Evolutionary conservation across 768 basidiomycete species (phyloP).

Genomic region (Amanita fuliginea): DNA sequence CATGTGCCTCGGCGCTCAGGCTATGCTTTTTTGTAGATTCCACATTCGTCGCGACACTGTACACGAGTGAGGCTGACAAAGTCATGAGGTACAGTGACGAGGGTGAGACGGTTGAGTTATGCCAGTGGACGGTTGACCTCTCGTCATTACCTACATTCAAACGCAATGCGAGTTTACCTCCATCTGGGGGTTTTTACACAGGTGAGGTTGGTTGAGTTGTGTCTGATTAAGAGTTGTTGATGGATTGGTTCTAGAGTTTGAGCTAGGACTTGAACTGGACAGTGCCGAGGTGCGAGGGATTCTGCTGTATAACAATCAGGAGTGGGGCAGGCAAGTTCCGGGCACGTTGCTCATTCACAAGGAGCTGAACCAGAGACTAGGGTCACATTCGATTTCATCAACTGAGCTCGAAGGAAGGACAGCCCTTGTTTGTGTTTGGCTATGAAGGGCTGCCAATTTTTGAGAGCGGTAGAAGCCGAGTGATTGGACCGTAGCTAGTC

Average conservation of each 20-base stretch:
- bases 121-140: slow-evolving; percentile 84
- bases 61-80: slow-evolving; percentile 64
- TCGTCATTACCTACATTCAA: slow-evolving; percentile 69
- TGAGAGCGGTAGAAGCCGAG: not conserved
- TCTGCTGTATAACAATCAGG: slow-evolving; percentile 60
- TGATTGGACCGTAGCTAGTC: not conserved
- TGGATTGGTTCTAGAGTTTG: slow-evolving; percentile 45
- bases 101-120: slow-evolving; percentile 63
- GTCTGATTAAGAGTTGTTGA: not conserved
- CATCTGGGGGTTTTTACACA: slow-evolving; percentile 64
- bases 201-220: slow-evolving; percentile 28
- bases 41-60: slow-evolving; percentile 73
- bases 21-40: slow-evolving; percentile 47
- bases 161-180: slow-evolving; percentile 49
- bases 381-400: slow-evolving; percentile 39
- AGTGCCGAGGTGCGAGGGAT: slow-evolving; percentile 82
- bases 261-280: slow-evolving; percentile 74
- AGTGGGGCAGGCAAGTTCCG: slow-evolving; percentile 64
- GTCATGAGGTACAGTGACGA: slow-evolving; percentile 82
- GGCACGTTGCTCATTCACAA: slow-evolving; percentile 6
- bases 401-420: slow-evolving; percentile 12
- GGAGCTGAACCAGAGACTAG: slow-evolving; percentile 14
- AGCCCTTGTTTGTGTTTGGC: no score
- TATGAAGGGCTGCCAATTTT: not conserved
- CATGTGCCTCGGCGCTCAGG: not conserved